Evolutionary conservation across 441 rosid species (phyloP), one percentile per base, ranked within the genome.

Genomic region (Raphanus hybrid): DNA sequence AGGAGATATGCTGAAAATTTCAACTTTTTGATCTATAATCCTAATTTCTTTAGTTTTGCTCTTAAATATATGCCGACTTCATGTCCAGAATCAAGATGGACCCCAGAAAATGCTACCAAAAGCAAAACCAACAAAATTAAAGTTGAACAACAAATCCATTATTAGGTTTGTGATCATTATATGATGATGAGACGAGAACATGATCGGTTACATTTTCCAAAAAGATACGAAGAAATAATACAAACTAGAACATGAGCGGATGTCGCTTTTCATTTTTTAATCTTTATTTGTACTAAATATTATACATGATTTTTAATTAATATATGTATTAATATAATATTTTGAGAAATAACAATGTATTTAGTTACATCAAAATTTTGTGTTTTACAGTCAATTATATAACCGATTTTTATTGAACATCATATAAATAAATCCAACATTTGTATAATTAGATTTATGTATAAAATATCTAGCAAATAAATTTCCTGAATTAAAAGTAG

Each of bases 131-230:
- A 8, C 12, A 1, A 67, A 48, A 48, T 43, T 23, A 48, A 67
- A 27, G 26, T 20, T 4, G 14, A 43, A 23, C 54, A 64, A 43
- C 10, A 5, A 14, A 23, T 50, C 63, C 74, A 63, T 11, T 2
- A 54, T 70, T 4, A 70, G 37, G 27, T 70, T 63, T 64, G 52
- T 20, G 60, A 70, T 70, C 66, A 63, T 70, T 41, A 70, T 29
- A 70, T 64, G 27, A 70, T 62, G 65, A 76, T 57, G 66, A 50
- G 71, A 70, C 59, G 37, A 18, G 71, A 64, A 57, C 80, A 70
- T 55, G 80, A 64, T 77, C 52, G 66, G 66, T 64, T 39, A 61
- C 74, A 41, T 23, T 35, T 69, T 50, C 18, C 64, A 14, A 32
- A 64, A 70, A 54, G 35, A 39, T 63, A 69, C 29, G 15, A 39